Percentiles rank a stretch among this genome's conserved stretches.
These are phyloP conservation scores for Lactarius sp. DNA, from an alignment of 768 basidiomycete species.

Conservation along the genomic window DNA sequence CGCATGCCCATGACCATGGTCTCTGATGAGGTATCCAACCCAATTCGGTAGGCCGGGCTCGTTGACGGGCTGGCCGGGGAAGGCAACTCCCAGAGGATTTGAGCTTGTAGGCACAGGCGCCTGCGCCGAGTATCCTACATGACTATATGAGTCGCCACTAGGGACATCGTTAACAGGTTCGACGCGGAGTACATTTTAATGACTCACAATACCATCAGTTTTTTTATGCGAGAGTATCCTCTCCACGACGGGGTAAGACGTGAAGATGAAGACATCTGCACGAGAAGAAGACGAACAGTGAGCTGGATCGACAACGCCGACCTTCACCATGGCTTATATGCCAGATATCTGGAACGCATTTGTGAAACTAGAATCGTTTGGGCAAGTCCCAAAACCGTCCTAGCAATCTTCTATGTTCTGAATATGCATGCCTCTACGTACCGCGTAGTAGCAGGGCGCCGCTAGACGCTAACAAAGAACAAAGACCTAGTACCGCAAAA, in stretches of 20 bases:
- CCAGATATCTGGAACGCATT: too few relatives aligned
- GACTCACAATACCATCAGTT: conserved; percentile 22
- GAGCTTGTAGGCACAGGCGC: conserved; percentile 19
- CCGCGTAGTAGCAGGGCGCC: too few relatives aligned
- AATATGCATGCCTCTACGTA: too few relatives aligned
- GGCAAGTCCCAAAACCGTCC: not conserved
- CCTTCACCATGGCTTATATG: not conserved
- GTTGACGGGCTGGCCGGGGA: conserved; percentile 16
- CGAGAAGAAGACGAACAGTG: not conserved
- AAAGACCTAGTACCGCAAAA: too few relatives aligned
- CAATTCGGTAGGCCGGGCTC: conserved; percentile 23
- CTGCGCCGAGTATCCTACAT: conserved; percentile 21
- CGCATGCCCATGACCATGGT: conserved; percentile 21
- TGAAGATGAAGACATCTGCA: conserved; percentile 15
- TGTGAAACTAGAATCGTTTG: too few relatives aligned
- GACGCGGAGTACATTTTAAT: not conserved
- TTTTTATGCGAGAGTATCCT: conserved; percentile 17
- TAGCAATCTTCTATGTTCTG: too few relatives aligned
- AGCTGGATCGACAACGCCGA: not conserved
- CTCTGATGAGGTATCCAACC: conserved; percentile 21
- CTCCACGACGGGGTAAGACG: conserved; percentile 22
- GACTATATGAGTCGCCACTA: conserved; percentile 22
- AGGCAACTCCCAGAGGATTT: conserved; percentile 20
- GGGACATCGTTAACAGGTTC: not conserved
- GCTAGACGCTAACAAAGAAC: too few relatives aligned